Conservation (phyloP, 441 rosid species). For the Populus trichocarpa region DNA sequence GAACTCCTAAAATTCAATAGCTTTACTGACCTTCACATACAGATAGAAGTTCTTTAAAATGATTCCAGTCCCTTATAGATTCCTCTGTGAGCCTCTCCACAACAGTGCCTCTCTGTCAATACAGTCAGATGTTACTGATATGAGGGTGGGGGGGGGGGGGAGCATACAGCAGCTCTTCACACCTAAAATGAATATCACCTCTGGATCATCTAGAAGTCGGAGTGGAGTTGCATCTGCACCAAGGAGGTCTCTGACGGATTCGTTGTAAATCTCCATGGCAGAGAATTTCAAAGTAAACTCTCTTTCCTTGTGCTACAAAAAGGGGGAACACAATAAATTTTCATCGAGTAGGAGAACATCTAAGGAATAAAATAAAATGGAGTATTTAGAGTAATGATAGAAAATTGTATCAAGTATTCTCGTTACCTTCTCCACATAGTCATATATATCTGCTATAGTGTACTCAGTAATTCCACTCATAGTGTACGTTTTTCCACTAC, state of each 20-base stretch:
- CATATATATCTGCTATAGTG: conserved; percentile 76
- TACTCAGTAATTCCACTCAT: conserved; percentile 84
- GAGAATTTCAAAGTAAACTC: conserved; percentile 71
- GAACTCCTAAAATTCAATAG: neutral
- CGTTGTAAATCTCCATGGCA: conserved; percentile 93
- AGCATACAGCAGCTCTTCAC: conserved; percentile 16
- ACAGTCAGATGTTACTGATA: conserved; percentile 2
- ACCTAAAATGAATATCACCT: conserved; percentile 44
- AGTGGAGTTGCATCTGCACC: conserved; percentile 60
- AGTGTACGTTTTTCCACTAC: conserved; percentile 65
- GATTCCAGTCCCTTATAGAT: conserved; percentile 64
- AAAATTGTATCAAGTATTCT: neutral
- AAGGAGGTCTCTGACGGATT: conserved; percentile 88
- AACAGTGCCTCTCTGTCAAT: conserved; percentile 74
- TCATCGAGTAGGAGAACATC: neutral
- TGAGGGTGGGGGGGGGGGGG: neutral
- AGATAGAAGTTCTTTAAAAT: conserved; percentile 70
- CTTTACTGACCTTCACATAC: conserved; percentile 62
- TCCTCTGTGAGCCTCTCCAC: conserved; percentile 89
- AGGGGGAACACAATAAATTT: neutral
- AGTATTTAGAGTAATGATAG: neutral
- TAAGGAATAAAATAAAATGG: neutral
- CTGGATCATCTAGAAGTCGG: conserved; percentile 91
- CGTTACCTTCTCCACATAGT: conserved; percentile 66
- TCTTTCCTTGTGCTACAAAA: conserved; percentile 76